Base-by-base conservation (phyloP, 2,329 filamentous ascomycete species). In the Penicillium crustosum region DNA sequence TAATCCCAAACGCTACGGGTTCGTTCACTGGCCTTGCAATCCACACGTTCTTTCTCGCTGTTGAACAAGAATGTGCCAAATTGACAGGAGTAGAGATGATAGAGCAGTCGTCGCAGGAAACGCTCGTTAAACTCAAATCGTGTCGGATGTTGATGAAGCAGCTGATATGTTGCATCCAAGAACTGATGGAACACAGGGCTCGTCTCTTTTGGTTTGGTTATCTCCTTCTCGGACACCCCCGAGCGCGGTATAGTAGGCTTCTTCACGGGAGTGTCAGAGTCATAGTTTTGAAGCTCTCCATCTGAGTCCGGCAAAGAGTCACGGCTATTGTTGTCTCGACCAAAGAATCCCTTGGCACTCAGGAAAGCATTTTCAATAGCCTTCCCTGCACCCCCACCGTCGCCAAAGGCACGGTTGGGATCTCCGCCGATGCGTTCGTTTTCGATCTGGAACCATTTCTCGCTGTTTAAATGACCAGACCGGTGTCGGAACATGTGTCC, bases 181-280 rank as follows among this genome's bases (percentile, higher is more conserved):
- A 97, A 99, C 71, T 99, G 94, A 68, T 99, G 94, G 75, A 99
- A 99, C 25, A 99, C 90, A 0, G 94, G 94, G 59, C 92, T 95
- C 35, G 95, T 89, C 78, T 97, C 94, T 65, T 91, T 94, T n/a
- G 88, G 86, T 53, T 76, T 76, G 0, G 92, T 97, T 10, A 87
- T 83, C 66, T 91, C 86, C 63, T 84, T 83, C 56, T 87, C 83
- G 43, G 81, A 78, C 33, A 70, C 67, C 27, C 68, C 67, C 7
- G 70, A 73, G 55, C 70, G 70, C 17, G 71, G 73, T 60, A 56
- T 63, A 45, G 62, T 68, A 6, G 70, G 63, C 52, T 76, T 79
- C 68, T 73, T 78, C 63, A 61, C 57, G 36, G 66, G 70, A 61
- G 57, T 74, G 33, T 83, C 77, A 35, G 78, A 74, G 27, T 86